These are phyloP conservation scores for Candolleomyces aberdarensis DNA, from an alignment of 768 basidiomycete genomes.

Conservation along the genomic window DNA sequence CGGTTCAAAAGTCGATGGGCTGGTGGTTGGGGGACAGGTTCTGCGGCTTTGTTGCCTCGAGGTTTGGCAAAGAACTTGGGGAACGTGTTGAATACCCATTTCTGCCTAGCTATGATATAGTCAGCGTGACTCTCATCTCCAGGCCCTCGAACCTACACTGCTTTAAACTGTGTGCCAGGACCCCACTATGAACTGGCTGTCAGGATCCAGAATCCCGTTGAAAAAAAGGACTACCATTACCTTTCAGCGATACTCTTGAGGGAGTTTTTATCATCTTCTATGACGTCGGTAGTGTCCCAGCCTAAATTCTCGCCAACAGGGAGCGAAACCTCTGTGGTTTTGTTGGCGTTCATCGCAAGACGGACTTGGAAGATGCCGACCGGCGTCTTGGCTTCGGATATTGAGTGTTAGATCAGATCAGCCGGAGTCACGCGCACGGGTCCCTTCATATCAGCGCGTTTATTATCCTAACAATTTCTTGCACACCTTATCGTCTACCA, in stretches of 20 bases:
- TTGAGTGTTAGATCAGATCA: background rate
- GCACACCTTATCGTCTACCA: constrained; percentile 15
- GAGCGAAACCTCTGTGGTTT: constrained; percentile 24
- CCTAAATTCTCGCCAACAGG: constrained; percentile 56
- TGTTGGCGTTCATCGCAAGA: constrained; percentile 2
- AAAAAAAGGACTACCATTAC: constrained; percentile 25
- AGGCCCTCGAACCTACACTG: background rate
- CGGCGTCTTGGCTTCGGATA: too few relatives aligned
- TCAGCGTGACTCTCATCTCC: background rate
- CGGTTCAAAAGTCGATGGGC: constrained; percentile 49
- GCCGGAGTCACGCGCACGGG: background rate
- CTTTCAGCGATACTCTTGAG: constrained; percentile 57
- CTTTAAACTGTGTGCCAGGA: background rate
- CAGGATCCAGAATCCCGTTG: background rate
- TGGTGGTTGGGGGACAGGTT: constrained; percentile 52
- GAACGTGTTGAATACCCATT: constrained; percentile 66
- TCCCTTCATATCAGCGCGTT: background rate
- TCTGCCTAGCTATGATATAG: constrained; percentile 53
- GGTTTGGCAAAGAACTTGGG: constrained; percentile 69
- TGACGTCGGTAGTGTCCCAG: constrained; percentile 49
- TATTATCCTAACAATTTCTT: background rate
- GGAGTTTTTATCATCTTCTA: constrained; percentile 38
- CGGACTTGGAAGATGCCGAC: background rate
- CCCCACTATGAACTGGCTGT: background rate
- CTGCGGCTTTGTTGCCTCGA: constrained; percentile 53